Evolutionary conservation across 192 early-diverging fungal species (phyloP).

Genomic region (Podila clonocystis): DNA sequence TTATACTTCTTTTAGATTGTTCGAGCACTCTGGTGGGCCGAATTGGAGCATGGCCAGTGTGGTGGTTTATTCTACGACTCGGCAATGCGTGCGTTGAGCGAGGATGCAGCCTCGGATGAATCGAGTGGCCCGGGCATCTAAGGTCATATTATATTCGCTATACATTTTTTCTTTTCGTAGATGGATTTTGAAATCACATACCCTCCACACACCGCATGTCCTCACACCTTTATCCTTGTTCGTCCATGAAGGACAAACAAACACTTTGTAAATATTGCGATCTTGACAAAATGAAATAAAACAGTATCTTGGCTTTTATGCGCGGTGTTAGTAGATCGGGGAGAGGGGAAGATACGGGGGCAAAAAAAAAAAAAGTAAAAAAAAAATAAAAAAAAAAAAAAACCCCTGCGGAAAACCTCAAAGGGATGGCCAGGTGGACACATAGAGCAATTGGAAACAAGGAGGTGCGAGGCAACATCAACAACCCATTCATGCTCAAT

Average conservation of each 20-base stretch:
- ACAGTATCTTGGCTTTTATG: no score
- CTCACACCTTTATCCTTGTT: no score
- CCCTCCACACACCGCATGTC: no score
- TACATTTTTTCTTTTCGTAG: background rate
- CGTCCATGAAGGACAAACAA: no score
- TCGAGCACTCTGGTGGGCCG: conserved; percentile 30
- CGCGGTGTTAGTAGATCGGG: background rate
- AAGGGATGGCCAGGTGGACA: background rate
- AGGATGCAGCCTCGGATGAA: conserved; percentile 39
- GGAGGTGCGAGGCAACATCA: background rate
- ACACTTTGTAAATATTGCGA: no score
- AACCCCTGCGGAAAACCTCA: background rate
- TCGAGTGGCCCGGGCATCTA: conserved; percentile 33
- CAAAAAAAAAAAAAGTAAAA: background rate
- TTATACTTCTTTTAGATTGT: conserved; percentile 27
- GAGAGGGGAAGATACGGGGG: background rate
- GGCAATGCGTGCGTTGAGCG: conserved; percentile 32
- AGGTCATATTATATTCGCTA: background rate
- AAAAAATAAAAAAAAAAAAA: background rate
- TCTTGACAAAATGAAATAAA: no score
- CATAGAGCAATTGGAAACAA: conserved; percentile 2
- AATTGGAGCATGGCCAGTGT: conserved; percentile 27
- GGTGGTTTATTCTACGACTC: conserved; percentile 29
- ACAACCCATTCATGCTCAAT: background rate
- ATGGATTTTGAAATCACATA: no score